Base-by-base conservation (phyloP, 2,329 filamentous ascomycete species). In the Myriangium duriaei region DNA sequence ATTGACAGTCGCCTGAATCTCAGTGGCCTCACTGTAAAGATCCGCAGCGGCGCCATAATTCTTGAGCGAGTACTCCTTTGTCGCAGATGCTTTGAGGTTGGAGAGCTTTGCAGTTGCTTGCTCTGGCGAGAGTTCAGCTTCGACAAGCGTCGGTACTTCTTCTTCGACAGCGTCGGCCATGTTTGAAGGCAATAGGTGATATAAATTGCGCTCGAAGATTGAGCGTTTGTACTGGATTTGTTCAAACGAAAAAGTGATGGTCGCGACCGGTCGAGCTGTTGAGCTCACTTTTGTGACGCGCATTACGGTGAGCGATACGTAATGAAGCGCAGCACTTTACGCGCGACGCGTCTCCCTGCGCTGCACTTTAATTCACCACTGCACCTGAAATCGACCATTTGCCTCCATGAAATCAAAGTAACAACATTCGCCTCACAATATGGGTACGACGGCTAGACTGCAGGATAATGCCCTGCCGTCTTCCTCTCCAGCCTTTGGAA, bases 401-500 rank as follows among this genome's bases (percentile, higher is more conserved):
- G 19, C 9, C 32, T 16, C 16, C 13, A 26, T 26, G 21, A 26
- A 26, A 7, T 7, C 21, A n/a, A n/a, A 26, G n/a, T 26, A 7
- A n/a, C 21, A 7, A 26, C 11, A 38, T n/a, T 26, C n/a, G 7
- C 13, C 10, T 36, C 42, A 45, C 47, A 47, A 47, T 9, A 53
- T 51, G 50, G 51, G 45, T 28, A 37, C 47, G 6, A 30, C 49
- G 19, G 42, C 50, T 11, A 37, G 46, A 12, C 39, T 41, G 16
- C 32, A 41, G 11, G 40, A 47, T 10, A 40, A 44, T 24, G 71
- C 72, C 30, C 76, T 91, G 43, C 84, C 84, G 4, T 94, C 87
- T 0, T 93, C 86, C 1, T 94, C 86, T 13, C 85, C 87, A 6
- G 85, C 81, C 29, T 95, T 95, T 60, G 85, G 76, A 35, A 95